Evolutionary conservation across 352 stramenopile genomes (phyloP), one percentile per base, ranked within the genome.

Genomic region (Phytopythium aichiense): DNA sequence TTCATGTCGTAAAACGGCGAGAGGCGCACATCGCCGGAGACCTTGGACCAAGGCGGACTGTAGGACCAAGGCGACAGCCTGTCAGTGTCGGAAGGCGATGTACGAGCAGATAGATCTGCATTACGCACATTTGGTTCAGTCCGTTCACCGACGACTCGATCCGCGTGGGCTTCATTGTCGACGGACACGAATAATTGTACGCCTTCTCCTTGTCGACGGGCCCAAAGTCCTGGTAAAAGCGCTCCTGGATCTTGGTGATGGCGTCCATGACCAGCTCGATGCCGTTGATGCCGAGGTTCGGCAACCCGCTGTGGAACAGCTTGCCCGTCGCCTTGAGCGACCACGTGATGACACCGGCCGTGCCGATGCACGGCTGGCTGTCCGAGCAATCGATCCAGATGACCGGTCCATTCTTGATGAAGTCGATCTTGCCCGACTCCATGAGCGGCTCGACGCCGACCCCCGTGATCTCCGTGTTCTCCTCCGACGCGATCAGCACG

Each of bases 371-470:
- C 6, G 91, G 91, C 63, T 97, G 89, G 31, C 73, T 91, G 68
- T 97, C 90, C 23, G 88, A 89, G 61, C 80, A 88, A 65, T 97
- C 91, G 28, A 97, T 78, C 91, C 91, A 97, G 56, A 96, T 93
- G 35, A 95, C 79, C 0, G 90, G 91, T 0, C 89, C 88, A 46
- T 96, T 94, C 81, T 97, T 96, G 55, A 97, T 84, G 33, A 96
- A 91, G 62, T 97, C 88, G 45, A 97, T 87, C 61, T 92, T 90
- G 23, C 91, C 91, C 4, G 77, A 85, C 64, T 88, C 79, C 73
- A 94, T 83, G 7, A 97, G 72, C 49, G 71, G 81, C 55, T 97
- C 91, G 23, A 97, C 84, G 23, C 91, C 91, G 9, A 97, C 79
- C 3, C 84, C 88, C 1, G 68, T 43, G 63, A 94, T 89, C 61